Evolutionary conservation across 2,329 filamentous ascomycete genomes (phyloP).

Genomic region (Helminthosporium solani): DNA sequence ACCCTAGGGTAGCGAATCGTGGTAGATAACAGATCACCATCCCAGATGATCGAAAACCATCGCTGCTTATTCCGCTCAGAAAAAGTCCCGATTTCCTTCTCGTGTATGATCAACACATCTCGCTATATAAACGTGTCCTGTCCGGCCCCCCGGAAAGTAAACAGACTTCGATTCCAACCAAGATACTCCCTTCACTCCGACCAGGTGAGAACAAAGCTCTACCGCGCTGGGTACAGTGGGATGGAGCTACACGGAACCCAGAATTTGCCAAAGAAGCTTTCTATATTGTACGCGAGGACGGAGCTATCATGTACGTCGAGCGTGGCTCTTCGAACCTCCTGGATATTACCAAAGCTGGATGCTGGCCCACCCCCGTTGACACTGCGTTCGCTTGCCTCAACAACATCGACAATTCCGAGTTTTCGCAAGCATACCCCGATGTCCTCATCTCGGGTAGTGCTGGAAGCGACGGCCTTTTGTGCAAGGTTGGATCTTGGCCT

Average conservation of each 20-base stretch:
- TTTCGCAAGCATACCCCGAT: conserved; percentile 62
- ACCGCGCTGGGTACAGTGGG: conserved; percentile 82
- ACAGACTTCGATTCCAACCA: conserved; percentile 14
- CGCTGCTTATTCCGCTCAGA: conserved; percentile 44
- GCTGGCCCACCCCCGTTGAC: conserved; percentile 72
- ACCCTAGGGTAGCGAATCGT: neutral
- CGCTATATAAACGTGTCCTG: conserved; percentile 43
- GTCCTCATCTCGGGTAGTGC: conserved; percentile 79
- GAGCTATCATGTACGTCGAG: conserved; percentile 71
- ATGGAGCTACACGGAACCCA: conserved; percentile 65
- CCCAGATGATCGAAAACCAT: conserved; percentile 39
- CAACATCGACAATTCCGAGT: conserved; percentile 52
- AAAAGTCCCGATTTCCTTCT: conserved; percentile 45
- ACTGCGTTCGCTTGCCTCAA: conserved; percentile 73
- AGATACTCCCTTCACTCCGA: conserved; percentile 49
- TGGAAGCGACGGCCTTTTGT: conserved; percentile 74
- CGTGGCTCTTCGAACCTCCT: conserved; percentile 51
- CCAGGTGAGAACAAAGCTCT: conserved; percentile 31
- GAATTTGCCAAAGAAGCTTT: conserved; percentile 70
- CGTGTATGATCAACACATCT: conserved; percentile 40
- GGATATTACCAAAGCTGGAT: conserved; percentile 48
- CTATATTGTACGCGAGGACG: conserved; percentile 86
- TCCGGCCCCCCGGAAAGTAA: conserved; percentile 38
- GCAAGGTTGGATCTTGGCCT: conserved; percentile 59
- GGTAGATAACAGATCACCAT: neutral